These are phyloP conservation scores for Viola pubescens DNA, from an alignment of 441 rosid genomes.

Conservation along the genomic window DNA sequence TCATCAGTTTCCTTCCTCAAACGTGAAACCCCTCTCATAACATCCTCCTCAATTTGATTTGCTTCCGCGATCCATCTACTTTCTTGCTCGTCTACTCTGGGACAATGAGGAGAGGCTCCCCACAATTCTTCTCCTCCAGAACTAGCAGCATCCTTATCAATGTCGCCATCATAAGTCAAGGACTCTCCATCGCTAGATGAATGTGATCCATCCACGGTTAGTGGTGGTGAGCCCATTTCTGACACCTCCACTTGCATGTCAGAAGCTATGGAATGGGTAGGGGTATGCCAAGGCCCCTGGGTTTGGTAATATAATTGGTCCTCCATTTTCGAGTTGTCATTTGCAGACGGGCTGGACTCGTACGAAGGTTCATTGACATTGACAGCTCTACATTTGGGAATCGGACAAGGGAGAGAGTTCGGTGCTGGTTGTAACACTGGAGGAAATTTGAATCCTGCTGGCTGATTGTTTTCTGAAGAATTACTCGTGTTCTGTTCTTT, in stretches of 20 bases:
- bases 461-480: conserved; percentile 18
- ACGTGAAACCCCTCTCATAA: conserved; percentile 9
- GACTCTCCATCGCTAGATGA: conserved; percentile 49
- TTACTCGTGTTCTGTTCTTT: conserved; percentile 23
- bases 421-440: conserved; percentile 18
- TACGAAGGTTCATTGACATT: conserved; percentile 16
- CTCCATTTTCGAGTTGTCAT: conserved; percentile 31
- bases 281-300: conserved; percentile 35
- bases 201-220: conserved; percentile 38
- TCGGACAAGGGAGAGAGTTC: conserved; percentile 22
- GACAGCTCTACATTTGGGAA: conserved; percentile 29
- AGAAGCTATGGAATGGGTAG: conserved; percentile 64
- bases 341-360: conserved; percentile 34
- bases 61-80: conserved; percentile 14
- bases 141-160: conserved; percentile 34
- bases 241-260: conserved; percentile 94
- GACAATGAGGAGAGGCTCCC: conserved; percentile 34
- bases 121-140: conserved; percentile 39
- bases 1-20: conserved; percentile 13
- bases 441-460: conserved; percentile 27
- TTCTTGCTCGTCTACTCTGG: conserved; percentile 21
- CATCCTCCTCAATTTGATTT: conserved; percentile 18
- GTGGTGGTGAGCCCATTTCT: conserved; percentile 71
- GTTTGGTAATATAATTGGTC: conserved; percentile 30
- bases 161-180: conserved; percentile 38